phyloP scores from a whole-genome alignment of 345 rosid species.

The Salix brachista region DNA sequence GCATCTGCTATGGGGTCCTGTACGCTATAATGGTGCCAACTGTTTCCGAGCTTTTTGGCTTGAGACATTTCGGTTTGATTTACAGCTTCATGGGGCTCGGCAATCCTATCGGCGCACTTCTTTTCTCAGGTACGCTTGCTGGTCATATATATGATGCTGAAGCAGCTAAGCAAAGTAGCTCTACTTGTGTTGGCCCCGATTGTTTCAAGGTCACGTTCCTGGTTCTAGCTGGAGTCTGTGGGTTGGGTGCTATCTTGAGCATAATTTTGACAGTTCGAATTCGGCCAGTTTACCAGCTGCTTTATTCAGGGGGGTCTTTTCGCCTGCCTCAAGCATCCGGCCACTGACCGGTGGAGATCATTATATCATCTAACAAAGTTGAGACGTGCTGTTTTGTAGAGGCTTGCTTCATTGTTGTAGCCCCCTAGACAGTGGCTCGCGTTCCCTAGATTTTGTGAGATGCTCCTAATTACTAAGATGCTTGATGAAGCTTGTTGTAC shows the following conservation, averaged over 20 bases:
- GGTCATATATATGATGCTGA: conserved; percentile 78
- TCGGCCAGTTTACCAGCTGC: conserved; percentile 86
- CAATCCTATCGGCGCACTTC: conserved; percentile 82
- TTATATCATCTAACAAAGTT: background rate
- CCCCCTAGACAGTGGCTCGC: background rate
- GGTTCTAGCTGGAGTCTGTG: conserved; percentile 66
- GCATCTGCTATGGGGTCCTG: conserved; percentile 66
- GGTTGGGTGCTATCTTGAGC: conserved; percentile 61
- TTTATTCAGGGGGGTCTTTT: conserved; percentile 77
- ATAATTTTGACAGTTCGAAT: conserved; percentile 63
- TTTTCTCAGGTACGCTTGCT: conserved; percentile 80
- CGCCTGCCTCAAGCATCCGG: conserved; percentile 44
- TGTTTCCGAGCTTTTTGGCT: conserved; percentile 86
- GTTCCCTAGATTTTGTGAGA: background rate
- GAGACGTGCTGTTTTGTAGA: background rate
- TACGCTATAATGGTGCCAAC: conserved; percentile 69
- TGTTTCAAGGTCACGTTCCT: conserved; percentile 83
- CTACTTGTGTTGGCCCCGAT: conserved; percentile 69
- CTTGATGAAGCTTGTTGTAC: background rate
- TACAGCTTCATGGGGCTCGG: conserved; percentile 76
- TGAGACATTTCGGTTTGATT: conserved; percentile 78
- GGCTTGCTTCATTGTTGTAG: background rate
- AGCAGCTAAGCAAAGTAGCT: conserved; percentile 75
- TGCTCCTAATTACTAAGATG: conserved; percentile 1
- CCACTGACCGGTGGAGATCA: conserved; percentile 23